Evolutionary conservation across 768 basidiomycete species (phyloP).

Genomic region (Podaxis sp.): DNA sequence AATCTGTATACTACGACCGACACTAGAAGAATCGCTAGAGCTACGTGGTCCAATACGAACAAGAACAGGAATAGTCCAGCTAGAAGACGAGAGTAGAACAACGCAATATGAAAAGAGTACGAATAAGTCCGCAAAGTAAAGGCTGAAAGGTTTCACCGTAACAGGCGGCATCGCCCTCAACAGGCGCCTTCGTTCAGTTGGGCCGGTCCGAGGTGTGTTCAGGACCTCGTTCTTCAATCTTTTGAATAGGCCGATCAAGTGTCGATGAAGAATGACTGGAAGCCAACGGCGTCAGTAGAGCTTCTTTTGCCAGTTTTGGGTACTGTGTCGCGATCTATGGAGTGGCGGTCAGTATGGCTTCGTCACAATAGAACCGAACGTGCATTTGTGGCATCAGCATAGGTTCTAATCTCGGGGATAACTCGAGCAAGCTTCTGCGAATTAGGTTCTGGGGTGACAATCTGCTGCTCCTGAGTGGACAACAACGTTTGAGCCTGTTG

Average conservation of each 20-base stretch:
- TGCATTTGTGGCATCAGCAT: constrained; percentile 40
- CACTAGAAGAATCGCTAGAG: too few relatives aligned
- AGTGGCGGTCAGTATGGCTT: neutral
- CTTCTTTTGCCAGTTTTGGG: constrained; percentile 31
- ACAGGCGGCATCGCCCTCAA: neutral
- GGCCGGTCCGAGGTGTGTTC: constrained; percentile 27
- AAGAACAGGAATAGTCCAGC: too few relatives aligned
- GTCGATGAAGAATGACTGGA: constrained; percentile 4
- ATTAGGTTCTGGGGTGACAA: neutral
- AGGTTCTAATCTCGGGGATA: constrained; percentile 29
- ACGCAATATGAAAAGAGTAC: too few relatives aligned
- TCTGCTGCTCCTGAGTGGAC: neutral
- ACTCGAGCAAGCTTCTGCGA: neutral
- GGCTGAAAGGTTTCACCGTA: too few relatives aligned
- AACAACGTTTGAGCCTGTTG: neutral
- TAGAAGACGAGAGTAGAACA: too few relatives aligned
- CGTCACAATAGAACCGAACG: constrained; percentile 11
- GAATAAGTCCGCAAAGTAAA: too few relatives aligned
- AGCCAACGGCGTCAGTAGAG: constrained; percentile 30
- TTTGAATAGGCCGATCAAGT: neutral
- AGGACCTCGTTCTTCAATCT: neutral
- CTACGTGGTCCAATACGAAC: too few relatives aligned
- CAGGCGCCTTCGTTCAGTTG: constrained; percentile 4
- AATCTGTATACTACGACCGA: too few relatives aligned
- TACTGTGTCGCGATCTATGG: constrained; percentile 30